Evolutionary conservation across 163 green algal species (phyloP).

Genomic region (Scenedesmus sp.): DNA sequence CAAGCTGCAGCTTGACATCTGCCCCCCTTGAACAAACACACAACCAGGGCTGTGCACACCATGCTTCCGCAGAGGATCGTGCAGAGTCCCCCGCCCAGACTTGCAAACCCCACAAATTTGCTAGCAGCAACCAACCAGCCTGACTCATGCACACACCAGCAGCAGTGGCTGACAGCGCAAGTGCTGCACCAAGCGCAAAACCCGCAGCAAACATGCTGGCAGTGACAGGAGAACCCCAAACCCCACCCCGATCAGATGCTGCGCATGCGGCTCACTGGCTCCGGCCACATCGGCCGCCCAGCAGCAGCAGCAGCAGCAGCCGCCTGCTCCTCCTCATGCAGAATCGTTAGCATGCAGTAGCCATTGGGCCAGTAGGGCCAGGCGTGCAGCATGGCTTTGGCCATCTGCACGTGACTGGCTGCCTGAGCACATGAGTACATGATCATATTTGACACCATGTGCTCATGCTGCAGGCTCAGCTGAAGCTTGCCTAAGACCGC

Average conservation of each 20-base stretch:
- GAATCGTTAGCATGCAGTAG: not conserved
- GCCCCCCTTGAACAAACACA: not conserved
- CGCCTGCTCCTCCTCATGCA: not conserved
- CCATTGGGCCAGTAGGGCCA: conserved; percentile 45
- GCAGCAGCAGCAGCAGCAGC: not conserved
- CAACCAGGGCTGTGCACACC: not conserved
- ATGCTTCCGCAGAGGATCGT: not conserved
- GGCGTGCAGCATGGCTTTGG: conserved; percentile 20
- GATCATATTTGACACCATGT: conserved; percentile 44
- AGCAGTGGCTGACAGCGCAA: no score
- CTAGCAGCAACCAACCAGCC: not conserved
- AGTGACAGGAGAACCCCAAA: not conserved
- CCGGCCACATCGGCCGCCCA: not conserved
- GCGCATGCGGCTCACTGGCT: not conserved
- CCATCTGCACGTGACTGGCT: conserved; percentile 33
- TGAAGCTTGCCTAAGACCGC: conserved; percentile 16
- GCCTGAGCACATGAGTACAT: conserved; percentile 36
- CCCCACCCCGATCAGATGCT: not conserved
- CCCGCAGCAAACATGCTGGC: no score
- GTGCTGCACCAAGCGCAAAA: no score
- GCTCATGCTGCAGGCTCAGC: conserved; percentile 30
- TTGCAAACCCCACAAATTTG: not conserved
- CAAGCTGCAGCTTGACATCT: not conserved
- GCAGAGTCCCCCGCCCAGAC: no score
- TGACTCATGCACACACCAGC: no score